phyloP scores from a whole-genome alignment of 768 basidiomycete genomes.

The Phylloporus scabripes region DNA sequence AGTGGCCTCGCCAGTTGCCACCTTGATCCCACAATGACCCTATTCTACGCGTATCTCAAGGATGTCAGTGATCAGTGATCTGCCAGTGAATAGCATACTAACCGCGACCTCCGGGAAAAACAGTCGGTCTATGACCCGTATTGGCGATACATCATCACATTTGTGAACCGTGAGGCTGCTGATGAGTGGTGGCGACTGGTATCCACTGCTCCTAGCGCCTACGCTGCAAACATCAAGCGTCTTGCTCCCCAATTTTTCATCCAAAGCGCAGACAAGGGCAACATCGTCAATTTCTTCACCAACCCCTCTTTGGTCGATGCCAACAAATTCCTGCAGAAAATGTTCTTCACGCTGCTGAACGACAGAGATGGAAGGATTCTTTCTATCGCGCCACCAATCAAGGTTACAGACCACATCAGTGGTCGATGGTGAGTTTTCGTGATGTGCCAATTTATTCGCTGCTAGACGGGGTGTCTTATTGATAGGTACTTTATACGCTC shows the following conservation, averaged over 20 bases:
- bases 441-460: background rate
- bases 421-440: background rate
- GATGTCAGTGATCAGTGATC: background rate
- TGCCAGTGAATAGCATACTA: background rate
- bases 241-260: background rate
- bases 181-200: constrained; percentile 26
- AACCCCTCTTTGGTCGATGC: background rate
- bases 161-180: constrained; percentile 17
- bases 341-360: constrained; percentile 2
- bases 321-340: background rate
- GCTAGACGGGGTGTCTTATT: background rate
- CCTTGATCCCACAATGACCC: background rate
- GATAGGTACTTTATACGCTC: constrained; percentile 2
- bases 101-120: background rate
- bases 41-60: background rate
- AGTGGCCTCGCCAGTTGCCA: background rate
- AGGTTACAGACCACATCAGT: constrained; percentile 1
- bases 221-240: background rate
- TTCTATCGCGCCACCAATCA: background rate
- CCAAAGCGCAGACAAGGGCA: background rate
- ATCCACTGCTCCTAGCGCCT: constrained; percentile 9
- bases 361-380: background rate
- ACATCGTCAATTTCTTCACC: background rate
- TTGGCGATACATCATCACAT: constrained; percentile 16
- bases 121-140: background rate